Evolutionary conservation across 495 filamentous ascomycete species (phyloP).

Genomic region (Neurospora sp.): DNA sequence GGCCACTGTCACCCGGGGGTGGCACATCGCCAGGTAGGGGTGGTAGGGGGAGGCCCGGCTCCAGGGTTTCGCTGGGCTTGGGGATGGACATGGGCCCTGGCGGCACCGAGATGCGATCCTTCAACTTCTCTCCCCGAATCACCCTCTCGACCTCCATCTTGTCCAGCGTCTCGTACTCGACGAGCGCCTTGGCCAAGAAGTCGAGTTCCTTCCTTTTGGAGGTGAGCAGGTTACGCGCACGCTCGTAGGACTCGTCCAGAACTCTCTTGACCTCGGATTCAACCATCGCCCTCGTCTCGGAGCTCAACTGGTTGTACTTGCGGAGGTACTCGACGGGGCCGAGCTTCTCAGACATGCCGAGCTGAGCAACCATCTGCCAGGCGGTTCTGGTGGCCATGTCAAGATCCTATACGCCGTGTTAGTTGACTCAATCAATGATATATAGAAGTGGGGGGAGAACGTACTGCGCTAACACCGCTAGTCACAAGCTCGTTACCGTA

Average conservation of each 20-base stretch:
- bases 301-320: constrained; percentile 70
- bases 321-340: constrained; percentile 79
- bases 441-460: constrained; percentile 16
- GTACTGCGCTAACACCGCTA: constrained; percentile 65
- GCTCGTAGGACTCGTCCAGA: constrained; percentile 69
- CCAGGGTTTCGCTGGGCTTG: constrained; percentile 17
- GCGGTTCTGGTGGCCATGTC: constrained; percentile 67
- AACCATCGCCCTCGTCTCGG: constrained; percentile 72
- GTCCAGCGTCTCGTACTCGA: constrained; percentile 88
- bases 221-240: constrained; percentile 59
- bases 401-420: constrained; percentile 53
- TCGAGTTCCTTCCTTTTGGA: constrained; percentile 74
- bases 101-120: constrained; percentile 38
- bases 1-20: neutral
- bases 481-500: constrained; percentile 83
- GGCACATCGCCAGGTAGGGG: constrained; percentile 2
- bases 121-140: constrained; percentile 69
- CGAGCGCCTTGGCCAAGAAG: constrained; percentile 70
- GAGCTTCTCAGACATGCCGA: constrained; percentile 80
- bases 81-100: constrained; percentile 38
- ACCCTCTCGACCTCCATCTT: constrained; percentile 85
- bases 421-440: constrained; percentile 6
- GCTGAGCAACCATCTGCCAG: constrained; percentile 71
- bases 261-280: constrained; percentile 77
- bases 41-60: constrained; percentile 15